Conservation (phyloP, 176 grass and related monocot genomes). For the Aegilops sharonensis region DNA sequence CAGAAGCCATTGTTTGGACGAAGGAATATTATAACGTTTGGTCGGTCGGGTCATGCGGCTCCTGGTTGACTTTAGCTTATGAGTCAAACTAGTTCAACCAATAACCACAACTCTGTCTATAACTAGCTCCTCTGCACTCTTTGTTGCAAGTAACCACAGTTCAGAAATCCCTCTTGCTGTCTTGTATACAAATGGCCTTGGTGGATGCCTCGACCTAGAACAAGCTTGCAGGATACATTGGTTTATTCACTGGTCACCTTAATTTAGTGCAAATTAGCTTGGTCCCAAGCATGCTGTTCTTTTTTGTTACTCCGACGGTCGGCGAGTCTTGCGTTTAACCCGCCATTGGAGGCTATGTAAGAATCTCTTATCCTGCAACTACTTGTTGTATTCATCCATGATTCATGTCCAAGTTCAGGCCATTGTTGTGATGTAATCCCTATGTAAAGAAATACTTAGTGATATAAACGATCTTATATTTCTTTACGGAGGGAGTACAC, state of each 20-base stretch:
- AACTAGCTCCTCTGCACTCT: background rate
- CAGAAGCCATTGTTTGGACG: background rate
- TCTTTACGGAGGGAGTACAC: too few relatives aligned
- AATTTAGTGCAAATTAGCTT: slow-evolving; percentile 1
- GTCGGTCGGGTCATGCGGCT: background rate
- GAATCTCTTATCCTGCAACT: background rate
- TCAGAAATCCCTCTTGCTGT: too few relatives aligned
- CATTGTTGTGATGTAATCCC: background rate
- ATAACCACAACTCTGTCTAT: background rate
- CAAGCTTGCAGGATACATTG: background rate
- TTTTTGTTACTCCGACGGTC: background rate
- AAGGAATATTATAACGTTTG: background rate
- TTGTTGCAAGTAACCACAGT: background rate
- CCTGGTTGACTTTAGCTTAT: background rate
- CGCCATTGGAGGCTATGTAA: background rate
- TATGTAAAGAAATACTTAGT: too few relatives aligned
- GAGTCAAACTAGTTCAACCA: background rate
- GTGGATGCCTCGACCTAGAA: too few relatives aligned
- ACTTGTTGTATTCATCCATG: slow-evolving; percentile 22
- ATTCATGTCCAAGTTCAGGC: slow-evolving; percentile 26
- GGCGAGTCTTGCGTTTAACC: background rate
- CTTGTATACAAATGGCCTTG: too few relatives aligned
- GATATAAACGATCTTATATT: too few relatives aligned
- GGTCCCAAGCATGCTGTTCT: too few relatives aligned
- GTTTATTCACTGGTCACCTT: background rate